Evolutionary conservation across 2,329 filamentous ascomycete genomes (phyloP).

Genomic region (Phoma sp.): DNA sequence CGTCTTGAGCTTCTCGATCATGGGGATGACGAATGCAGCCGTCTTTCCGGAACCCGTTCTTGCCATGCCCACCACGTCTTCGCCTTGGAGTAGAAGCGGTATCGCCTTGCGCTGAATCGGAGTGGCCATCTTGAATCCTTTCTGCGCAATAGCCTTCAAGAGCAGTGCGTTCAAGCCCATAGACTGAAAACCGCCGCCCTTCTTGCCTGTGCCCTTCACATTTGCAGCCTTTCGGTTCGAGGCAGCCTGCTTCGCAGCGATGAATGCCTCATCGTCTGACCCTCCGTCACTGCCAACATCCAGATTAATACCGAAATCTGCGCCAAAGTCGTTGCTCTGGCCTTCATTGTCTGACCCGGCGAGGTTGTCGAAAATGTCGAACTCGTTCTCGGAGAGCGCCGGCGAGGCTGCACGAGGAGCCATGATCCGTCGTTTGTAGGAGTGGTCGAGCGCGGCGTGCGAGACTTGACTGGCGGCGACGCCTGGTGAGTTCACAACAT

Average conservation of each 20-base stretch:
- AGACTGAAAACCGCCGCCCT: conserved; percentile 93
- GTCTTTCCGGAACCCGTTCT: conserved; percentile 99
- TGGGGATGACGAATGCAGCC: conserved; percentile 95
- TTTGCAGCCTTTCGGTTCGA: conserved; percentile 86
- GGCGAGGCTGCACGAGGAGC: conserved; percentile 78
- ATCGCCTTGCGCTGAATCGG: conserved; percentile 98
- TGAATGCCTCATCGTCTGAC: conserved; percentile 81
- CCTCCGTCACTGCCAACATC: conserved; percentile 62
- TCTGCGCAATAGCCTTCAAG: conserved; percentile 88
- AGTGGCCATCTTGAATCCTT: conserved; percentile 95
- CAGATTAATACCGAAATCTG: conserved; percentile 47
- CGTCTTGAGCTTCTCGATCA: conserved; percentile 91
- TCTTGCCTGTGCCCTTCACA: conserved; percentile 84
- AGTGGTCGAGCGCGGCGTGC: conserved; percentile 13
- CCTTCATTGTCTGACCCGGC: conserved; percentile 67
- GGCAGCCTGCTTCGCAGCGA: conserved; percentile 84
- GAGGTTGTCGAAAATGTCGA: conserved; percentile 84
- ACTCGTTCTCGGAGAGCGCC: conserved; percentile 84
- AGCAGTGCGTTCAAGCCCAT: conserved; percentile 88
- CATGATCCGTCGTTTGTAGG: conserved; percentile 60
- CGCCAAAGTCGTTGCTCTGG: conserved; percentile 46
- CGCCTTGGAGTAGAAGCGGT: conserved; percentile 84
- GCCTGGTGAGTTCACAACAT: conserved; percentile 2
- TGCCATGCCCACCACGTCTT: conserved; percentile 99
- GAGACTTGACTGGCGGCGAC: conserved; percentile 13